Percentiles rank a stretch among this genome's conserved stretches.
These are phyloP conservation scores for Phaffia australis DNA, from an alignment of 768 basidiomycete genomes.

Conservation along the genomic window DNA sequence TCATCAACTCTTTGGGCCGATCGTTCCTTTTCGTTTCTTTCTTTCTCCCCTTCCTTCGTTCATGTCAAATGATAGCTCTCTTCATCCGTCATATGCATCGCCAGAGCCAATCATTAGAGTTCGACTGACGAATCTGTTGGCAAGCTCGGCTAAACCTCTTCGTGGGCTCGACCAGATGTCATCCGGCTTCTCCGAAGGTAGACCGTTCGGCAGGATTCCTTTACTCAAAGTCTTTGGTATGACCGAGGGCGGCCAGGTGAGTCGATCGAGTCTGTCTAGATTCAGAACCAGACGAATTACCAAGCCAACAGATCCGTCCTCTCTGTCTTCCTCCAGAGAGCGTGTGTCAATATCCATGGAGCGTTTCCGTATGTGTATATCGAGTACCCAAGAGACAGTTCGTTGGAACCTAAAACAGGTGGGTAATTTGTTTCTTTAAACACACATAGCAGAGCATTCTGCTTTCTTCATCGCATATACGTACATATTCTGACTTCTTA, in stretches of 20 bases:
- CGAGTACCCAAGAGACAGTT: conserved; percentile 53
- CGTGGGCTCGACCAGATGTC: conserved; percentile 29
- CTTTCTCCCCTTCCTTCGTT: no score
- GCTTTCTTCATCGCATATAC: neutral
- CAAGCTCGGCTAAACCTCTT: conserved; percentile 32
- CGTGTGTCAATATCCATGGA: conserved; percentile 84
- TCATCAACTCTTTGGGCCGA: no score
- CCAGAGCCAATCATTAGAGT: conserved; percentile 33
- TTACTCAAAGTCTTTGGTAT: conserved; percentile 77
- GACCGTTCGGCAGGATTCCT: conserved; percentile 53
- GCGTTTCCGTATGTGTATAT: conserved; percentile 89
- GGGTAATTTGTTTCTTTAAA: conserved; percentile 28
- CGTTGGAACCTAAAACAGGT: conserved; percentile 57
- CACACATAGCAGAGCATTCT: neutral
- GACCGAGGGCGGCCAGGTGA: conserved; percentile 54
- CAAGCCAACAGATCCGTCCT: neutral
- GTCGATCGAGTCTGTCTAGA: neutral
- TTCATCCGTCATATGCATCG: neutral
- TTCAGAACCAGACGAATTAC: neutral
- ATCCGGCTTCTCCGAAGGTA: conserved; percentile 12
- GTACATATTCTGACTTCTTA: neutral
- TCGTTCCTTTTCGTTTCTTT: no score
- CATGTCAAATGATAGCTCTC: no score
- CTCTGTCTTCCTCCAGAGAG: conserved; percentile 39
- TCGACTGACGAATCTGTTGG: conserved; percentile 39